Base-by-base conservation (phyloP, 129 eudicot genomes). In the Lactuca saligna region DNA sequence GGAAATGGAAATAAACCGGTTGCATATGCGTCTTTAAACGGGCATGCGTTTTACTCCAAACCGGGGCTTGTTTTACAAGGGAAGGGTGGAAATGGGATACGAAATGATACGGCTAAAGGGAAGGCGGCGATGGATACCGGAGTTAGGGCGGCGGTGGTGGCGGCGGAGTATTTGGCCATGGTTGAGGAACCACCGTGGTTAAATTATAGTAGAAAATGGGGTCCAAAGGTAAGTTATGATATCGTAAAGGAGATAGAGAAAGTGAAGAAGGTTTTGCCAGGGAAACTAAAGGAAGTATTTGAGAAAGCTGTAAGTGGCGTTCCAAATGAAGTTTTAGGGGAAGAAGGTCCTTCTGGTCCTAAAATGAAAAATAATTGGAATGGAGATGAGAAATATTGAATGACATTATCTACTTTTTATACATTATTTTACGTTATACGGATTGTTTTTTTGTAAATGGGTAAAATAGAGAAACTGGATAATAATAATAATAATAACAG, bases 131-230 rank as follows among this genome's bases (percentile, higher is more conserved):
- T 90, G 87, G 95, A 87, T 65, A 63, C 79, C 4, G 88, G 92
- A 5, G 61, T 62, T 3, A 70, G 69, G 41, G 85, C 72, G 55
- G 12, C 7, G 20, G 76, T 85, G 17, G 71, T 87, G 2, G 60
- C 75, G 3, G 90, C 72, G 0, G 92, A 85, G 44, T 74, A 83
- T 60, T 57, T 85, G 70, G 42, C 69, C 17, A 41, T 8, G 14
- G 74, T 38, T 3, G 66, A 58, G 16, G 91, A 81, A 50, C 95
- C 92, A 37, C 76, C 84, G 0, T 91, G 97, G 97, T 51, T 91
- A 55, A 85, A 83, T 37, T 91, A 81, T 58, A 49, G 58, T 3
- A 75, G 86, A 25, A 78, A 85, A 68, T 91, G 97, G 97, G 97
- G 97, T 38, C 97, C 97, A 10, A 85, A 79, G 60, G 60, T 91